Percentiles rank a stretch among this genome's conserved stretches.
Conservation (phyloP, 495 filamentous ascomycete genomes). For the Pyrenopolyporus hunteri region DNA sequence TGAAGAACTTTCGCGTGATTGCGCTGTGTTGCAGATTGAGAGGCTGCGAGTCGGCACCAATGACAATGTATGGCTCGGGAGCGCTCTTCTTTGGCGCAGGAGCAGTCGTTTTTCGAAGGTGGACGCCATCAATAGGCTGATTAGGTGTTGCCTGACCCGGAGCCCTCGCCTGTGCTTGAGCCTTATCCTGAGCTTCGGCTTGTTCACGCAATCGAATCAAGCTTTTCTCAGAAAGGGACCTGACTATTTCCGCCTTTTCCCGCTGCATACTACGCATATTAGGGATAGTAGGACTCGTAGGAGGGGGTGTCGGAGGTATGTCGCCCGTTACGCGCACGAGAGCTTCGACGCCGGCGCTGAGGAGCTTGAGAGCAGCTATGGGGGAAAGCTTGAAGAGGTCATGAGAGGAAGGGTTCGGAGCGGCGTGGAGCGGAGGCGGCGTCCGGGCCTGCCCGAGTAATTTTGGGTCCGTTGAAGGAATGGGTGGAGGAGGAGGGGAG, state of each 20-base stretch:
- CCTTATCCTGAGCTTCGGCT: slow-evolving; percentile 32
- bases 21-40: slow-evolving; percentile 74
- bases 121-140: slow-evolving; percentile 54
- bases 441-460: slow-evolving; percentile 43
- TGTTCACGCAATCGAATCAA: slow-evolving; percentile 46
- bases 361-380: slow-evolving; percentile 76
- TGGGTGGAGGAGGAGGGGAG: slow-evolving; percentile 56
- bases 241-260: slow-evolving; percentile 63
- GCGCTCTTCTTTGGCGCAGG: slow-evolving; percentile 24
- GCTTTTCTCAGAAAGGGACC: slow-evolving; percentile 58
- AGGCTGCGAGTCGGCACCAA: slow-evolving; percentile 66
- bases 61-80: slow-evolving; percentile 58
- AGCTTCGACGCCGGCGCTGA: slow-evolving; percentile 73
- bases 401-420: slow-evolving; percentile 40
- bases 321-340: slow-evolving; percentile 75
- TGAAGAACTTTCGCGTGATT: slow-evolving; percentile 89
- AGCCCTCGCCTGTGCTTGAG: slow-evolving; percentile 8
- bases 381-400: slow-evolving; percentile 78
- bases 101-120: slow-evolving; percentile 44
- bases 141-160: slow-evolving; percentile 14
- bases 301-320: slow-evolving; percentile 74
- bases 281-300: slow-evolving; percentile 64
- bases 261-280: slow-evolving; percentile 63
- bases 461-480: slow-evolving; percentile 56
- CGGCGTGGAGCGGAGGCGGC: slow-evolving; percentile 41